phyloP scores from a whole-genome alignment of 139 green algal genomes.

The Desmodesmus armatus region DNA sequence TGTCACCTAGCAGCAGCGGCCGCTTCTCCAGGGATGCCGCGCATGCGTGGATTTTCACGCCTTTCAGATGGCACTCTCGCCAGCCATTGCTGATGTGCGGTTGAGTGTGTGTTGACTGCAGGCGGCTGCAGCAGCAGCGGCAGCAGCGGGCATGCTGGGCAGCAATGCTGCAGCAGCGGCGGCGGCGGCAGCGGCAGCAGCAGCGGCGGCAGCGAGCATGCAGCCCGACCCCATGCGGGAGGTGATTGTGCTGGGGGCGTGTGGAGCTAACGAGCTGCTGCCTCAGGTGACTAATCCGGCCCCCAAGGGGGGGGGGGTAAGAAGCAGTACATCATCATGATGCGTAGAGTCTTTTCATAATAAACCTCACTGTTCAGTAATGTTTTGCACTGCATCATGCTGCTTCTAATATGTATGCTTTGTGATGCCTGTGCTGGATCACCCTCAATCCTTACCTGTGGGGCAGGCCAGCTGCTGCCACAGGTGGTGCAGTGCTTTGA shows the following conservation, averaged over 20 bases:
- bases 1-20: neutral
- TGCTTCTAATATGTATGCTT: neutral
- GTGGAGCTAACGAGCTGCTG: slow-evolving; percentile 88
- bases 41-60: neutral
- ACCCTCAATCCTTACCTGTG: no score
- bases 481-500: no score
- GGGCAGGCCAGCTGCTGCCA: no score
- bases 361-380: no score
- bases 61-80: neutral
- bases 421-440: neutral
- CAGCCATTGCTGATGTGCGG: neutral
- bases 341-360: no score
- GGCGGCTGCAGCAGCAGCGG: no score
- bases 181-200: slow-evolving; percentile 25
- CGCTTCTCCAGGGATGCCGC: neutral
- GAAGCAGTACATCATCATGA: no score
- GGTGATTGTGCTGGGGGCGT: slow-evolving; percentile 94
- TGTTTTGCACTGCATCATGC: neutral
- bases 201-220: neutral
- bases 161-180: neutral
- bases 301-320: slow-evolving; percentile 54
- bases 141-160: slow-evolving; percentile 2
- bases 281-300: slow-evolving; percentile 85
- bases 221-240: slow-evolving; percentile 73
- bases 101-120: neutral